Evolutionary conservation across 2,329 filamentous ascomycete species (phyloP).

Genomic region (Cyclaneusma minus): DNA sequence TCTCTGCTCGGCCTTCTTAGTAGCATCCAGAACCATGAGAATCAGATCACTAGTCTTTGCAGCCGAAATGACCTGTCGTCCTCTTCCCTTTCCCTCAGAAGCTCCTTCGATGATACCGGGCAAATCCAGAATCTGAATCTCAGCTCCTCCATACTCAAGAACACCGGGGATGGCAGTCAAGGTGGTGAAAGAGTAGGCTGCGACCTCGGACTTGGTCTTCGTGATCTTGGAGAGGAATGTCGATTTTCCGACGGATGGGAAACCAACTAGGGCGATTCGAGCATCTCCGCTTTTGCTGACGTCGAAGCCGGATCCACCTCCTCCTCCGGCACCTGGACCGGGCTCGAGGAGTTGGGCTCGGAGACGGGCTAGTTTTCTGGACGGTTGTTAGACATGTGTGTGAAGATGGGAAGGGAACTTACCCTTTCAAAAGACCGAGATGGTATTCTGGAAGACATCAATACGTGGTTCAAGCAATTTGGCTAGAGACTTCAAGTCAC

Average conservation of each 20-base stretch:
- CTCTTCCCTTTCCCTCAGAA: constrained; percentile 86
- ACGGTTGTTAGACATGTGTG: constrained; percentile 2
- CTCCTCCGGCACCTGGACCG: constrained; percentile 59
- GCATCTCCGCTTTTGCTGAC: constrained; percentile 96
- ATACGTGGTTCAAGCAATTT: constrained; percentile 19
- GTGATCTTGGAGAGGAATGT: constrained; percentile 98
- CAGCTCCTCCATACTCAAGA: constrained; percentile 90
- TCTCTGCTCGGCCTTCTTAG: constrained; percentile 88
- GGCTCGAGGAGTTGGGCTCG: constrained; percentile 91
- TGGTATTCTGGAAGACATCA: constrained; percentile 63
- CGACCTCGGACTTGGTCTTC: constrained; percentile 91
- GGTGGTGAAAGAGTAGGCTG: constrained; percentile 93
- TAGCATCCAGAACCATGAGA: constrained; percentile 92
- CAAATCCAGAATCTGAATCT: constrained; percentile 94
- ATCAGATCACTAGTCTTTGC: constrained; percentile 97
- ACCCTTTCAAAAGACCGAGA: constrained; percentile 95
- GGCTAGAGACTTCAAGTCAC: constrained; percentile 16
- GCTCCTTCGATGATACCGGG: constrained; percentile 98
- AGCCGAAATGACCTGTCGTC: constrained; percentile 90
- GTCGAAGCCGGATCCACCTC: constrained; percentile 74
- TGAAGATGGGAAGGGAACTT: constrained; percentile 15
- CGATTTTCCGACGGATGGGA: constrained; percentile 96
- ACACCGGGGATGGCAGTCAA: constrained; percentile 95
- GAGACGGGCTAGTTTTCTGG: constrained; percentile 85
- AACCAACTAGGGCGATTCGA: constrained; percentile 93